A percentile compares a stretch with the other conserved stretches of the same genome.
phyloP scores from a whole-genome alignment of 768 basidiomycete species.

The Termitomyces sp. region DNA sequence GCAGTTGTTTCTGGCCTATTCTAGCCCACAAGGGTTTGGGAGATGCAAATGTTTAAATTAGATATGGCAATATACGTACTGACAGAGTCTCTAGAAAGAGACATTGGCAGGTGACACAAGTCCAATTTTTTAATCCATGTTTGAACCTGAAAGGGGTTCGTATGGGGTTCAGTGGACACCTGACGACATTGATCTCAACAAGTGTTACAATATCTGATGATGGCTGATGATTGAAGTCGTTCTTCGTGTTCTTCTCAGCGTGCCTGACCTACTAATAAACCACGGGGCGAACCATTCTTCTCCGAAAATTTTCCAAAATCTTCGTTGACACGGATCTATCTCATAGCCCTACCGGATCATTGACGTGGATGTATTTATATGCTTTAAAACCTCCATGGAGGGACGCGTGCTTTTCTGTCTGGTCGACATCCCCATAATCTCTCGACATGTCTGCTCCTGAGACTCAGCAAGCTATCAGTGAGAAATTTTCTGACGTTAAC shows the following conservation, averaged over 20 bases:
- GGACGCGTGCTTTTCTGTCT: background rate
- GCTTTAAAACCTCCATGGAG: background rate
- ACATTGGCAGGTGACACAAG: background rate
- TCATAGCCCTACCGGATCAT: background rate
- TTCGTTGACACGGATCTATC: background rate
- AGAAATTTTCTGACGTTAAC: conserved; percentile 3
- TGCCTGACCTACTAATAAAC: background rate
- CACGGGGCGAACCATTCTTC: background rate
- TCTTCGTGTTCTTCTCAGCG: background rate
- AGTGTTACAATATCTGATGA: too few relatives aligned
- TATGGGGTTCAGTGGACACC: background rate
- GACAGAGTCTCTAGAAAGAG: background rate
- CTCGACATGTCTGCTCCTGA: conserved; percentile 17
- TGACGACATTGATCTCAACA: background rate
- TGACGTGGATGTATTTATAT: background rate
- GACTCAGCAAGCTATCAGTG: conserved; percentile 11
- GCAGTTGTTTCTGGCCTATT: background rate
- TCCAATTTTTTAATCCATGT: background rate
- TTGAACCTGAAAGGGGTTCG: background rate
- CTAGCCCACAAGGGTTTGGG: background rate
- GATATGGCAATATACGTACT: too few relatives aligned
- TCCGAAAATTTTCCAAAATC: background rate
- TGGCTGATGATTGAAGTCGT: too few relatives aligned
- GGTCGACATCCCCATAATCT: background rate
- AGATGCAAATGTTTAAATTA: too few relatives aligned